Base-by-base conservation (phyloP, 345 rosid genomes). In the Eucalyptus coolabah region DNA sequence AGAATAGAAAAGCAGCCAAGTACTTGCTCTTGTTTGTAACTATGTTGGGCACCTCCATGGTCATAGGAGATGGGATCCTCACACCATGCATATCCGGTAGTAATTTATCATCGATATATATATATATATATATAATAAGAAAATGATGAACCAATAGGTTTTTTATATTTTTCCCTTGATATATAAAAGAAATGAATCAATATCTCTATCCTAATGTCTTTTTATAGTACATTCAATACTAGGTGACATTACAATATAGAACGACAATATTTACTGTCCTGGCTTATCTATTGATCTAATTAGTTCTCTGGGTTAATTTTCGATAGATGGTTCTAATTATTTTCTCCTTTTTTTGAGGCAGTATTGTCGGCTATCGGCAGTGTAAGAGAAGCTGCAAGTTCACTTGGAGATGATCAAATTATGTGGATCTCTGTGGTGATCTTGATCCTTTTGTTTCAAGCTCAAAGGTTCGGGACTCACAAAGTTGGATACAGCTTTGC, bases 61-160 rank as follows among this genome's bases (percentile, higher is more conserved):
- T 93, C 88, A 89, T 93, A 7, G 94, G 94, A 59, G 94, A 93
- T 42, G 93, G 93, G 13, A 88, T 91, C 86, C 90, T 93, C 51
- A 92, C 93, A 3, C 93, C 94, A 15, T 89, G 90, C 89, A 92
- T 90, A 6, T 93, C 93, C 28, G 92, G 93, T 91, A 81, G 4
- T 69, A 34, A 17, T 69, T 18, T 69, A 17, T 34, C 81, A 69
- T 32, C 4, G 24, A 69, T 5, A 32, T n/a, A n/a, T n/a, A n/a
- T n/a, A n/a, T n/a, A n/a, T n/a, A n/a, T n/a, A n/a, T n/a, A n/a
- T n/a, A n/a, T n/a, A n/a, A n/a, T 34, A 65, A 65, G 16, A 69
- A 18, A 34, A 34, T 17, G 7, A n/a, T 17, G 81, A 21, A 69
- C 80, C 80, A 30, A 65, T 65, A 65, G 72, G 3, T 30, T 65